Percentiles rank a stretch among this genome's conserved stretches.
These are phyloP conservation scores for Phaseolus lunatus DNA, from an alignment of 306 rosid species.

Conservation along the genomic window DNA sequence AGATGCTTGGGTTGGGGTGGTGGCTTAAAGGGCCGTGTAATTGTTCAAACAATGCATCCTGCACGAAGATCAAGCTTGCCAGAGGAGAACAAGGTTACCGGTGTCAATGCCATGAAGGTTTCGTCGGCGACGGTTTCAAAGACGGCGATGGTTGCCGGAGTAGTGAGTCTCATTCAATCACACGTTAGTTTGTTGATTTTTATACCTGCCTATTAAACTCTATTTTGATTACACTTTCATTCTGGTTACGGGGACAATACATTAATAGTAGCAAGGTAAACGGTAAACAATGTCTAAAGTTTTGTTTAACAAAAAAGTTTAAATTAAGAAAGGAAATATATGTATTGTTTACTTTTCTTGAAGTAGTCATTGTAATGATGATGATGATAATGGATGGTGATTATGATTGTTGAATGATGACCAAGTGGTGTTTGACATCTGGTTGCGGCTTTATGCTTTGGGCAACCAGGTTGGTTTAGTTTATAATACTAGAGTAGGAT, in stretches of 20 bases:
- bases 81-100: constrained; percentile 47
- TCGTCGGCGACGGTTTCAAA: constrained; percentile 67
- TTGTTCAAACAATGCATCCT: constrained; percentile 48
- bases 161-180: constrained; percentile 55
- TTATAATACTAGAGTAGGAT: constrained; percentile 18
- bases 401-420: constrained; percentile 36
- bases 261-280: not conserved
- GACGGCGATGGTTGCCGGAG: constrained; percentile 67
- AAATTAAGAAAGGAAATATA: not conserved
- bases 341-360: not conserved
- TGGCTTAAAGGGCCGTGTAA: constrained; percentile 55
- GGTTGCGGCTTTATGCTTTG: constrained; percentile 40
- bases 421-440: constrained; percentile 48
- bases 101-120: constrained; percentile 66
- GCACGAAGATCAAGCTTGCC: not conserved
- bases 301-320: not conserved
- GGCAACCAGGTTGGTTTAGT: constrained; percentile 35
- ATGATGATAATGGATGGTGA: constrained; percentile 24
- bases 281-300: not conserved
- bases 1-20: constrained; percentile 78
- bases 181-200: not conserved
- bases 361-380: not conserved
- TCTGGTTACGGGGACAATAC: not conserved
- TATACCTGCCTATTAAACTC: not conserved
- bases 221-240: constrained; percentile 12